These are phyloP conservation scores for Termitomyces sp. DNA, from an alignment of 768 basidiomycete genomes.

Conservation along the genomic window DNA sequence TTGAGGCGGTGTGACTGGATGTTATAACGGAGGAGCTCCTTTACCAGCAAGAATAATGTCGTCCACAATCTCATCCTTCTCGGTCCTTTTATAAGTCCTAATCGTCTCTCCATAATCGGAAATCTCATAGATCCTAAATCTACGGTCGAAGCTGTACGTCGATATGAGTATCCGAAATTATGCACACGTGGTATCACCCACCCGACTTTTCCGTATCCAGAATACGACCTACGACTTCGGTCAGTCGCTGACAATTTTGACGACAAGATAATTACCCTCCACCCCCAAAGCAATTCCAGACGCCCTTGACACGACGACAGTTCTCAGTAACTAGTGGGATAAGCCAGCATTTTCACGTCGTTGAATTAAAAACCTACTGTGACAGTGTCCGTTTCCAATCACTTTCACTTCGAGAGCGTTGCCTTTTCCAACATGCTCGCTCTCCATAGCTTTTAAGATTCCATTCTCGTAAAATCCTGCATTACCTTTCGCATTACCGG, in stretches of 20 bases:
- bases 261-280: slow-evolving; percentile 52
- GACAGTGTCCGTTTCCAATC: slow-evolving; percentile 87
- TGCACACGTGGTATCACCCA: slow-evolving; percentile 25
- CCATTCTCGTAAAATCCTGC: slow-evolving; percentile 86
- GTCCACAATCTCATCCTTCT: slow-evolving; percentile 65
- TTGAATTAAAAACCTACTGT: slow-evolving; percentile 44
- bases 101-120: slow-evolving; percentile 92
- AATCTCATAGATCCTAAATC: slow-evolving; percentile 86
- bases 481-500: slow-evolving; percentile 64
- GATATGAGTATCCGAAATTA: slow-evolving; percentile 5
- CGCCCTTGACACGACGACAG: slow-evolving; percentile 77
- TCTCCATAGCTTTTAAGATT: slow-evolving; percentile 68
- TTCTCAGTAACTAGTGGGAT: slow-evolving; percentile 72
- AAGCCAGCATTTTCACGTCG: neutral
- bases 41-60: slow-evolving; percentile 59
- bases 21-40: slow-evolving; percentile 31
- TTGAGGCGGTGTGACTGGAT: neutral
- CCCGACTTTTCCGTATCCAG: slow-evolving; percentile 79
- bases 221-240: slow-evolving; percentile 56
- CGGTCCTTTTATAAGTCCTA: slow-evolving; percentile 79
- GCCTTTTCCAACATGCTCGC: slow-evolving; percentile 49
- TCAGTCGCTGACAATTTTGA: neutral
- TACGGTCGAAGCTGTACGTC: slow-evolving; percentile 70
- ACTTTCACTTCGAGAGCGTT: slow-evolving; percentile 75
- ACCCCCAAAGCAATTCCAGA: slow-evolving; percentile 92